phyloP scores from a whole-genome alignment of 495 filamentous ascomycete species.

The Talaromyces adpressus region DNA sequence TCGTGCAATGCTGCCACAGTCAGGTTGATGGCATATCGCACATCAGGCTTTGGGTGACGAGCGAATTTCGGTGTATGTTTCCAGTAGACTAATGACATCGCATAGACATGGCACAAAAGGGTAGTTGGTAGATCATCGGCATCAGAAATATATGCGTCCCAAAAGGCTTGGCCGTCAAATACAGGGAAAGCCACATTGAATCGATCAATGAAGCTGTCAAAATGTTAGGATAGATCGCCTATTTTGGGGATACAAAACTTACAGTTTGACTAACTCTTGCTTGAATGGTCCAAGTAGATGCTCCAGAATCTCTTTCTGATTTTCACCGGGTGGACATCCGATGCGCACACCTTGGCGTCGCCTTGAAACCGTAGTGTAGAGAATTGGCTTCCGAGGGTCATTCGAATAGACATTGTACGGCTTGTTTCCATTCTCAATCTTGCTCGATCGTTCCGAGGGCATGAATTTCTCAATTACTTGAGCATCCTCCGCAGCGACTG shows the following conservation, averaged over 20 bases:
- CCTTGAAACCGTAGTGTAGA: conserved; percentile 41
- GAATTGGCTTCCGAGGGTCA: conserved; percentile 40
- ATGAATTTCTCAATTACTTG: conserved; percentile 47
- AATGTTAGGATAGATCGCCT: neutral
- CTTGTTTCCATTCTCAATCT: conserved; percentile 32
- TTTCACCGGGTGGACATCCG: conserved; percentile 42
- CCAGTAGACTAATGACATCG: conserved; percentile 46
- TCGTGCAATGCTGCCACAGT: conserved; percentile 45
- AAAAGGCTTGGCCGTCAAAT: conserved; percentile 43
- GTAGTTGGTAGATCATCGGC: conserved; percentile 39
- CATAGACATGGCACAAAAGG: conserved; percentile 47
- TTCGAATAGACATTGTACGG: conserved; percentile 45
- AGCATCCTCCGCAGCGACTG: conserved; percentile 44
- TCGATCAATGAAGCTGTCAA: conserved; percentile 37
- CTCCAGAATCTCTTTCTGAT: conserved; percentile 48
- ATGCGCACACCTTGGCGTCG: conserved; percentile 38
- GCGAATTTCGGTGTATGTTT: conserved; percentile 36
- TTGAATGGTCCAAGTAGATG: conserved; percentile 47
- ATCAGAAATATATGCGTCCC: conserved; percentile 37
- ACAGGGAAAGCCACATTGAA: conserved; percentile 49
- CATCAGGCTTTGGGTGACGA: conserved; percentile 41
- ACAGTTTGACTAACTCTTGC: conserved; percentile 44
- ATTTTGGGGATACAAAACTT: conserved; percentile 12
- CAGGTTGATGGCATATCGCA: conserved; percentile 45
- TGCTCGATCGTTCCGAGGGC: conserved; percentile 32